Percentiles rank a stretch among this genome's conserved stretches.
phyloP scores from a whole-genome alignment of 2,329 filamentous ascomycete genomes.

The Sporothrix dimorphospora region DNA sequence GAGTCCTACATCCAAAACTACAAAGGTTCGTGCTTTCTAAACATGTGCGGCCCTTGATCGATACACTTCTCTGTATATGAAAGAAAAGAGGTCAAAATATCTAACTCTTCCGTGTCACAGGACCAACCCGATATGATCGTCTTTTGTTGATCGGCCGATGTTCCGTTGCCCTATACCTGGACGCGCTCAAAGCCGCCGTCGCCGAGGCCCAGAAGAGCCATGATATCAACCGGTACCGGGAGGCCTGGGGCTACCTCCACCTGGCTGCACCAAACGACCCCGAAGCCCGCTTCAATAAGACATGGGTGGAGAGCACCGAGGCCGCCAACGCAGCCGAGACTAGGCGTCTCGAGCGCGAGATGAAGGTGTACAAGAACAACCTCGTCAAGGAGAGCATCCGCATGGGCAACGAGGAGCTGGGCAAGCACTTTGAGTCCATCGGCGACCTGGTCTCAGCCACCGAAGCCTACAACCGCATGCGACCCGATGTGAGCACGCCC shows the following conservation, averaged over 20 bases:
- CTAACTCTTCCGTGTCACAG: constrained; percentile 48
- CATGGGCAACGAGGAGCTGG: constrained; percentile 93
- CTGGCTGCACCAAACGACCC: constrained; percentile 67
- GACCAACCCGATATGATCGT: constrained; percentile 78
- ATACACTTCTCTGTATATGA: no score
- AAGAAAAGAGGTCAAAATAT: no score
- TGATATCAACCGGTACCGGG: constrained; percentile 72
- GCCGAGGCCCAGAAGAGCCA: constrained; percentile 74
- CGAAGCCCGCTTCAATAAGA: constrained; percentile 66
- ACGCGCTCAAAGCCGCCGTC: constrained; percentile 79
- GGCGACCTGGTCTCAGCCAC: constrained; percentile 74
- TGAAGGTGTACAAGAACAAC: constrained; percentile 95
- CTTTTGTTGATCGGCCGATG: constrained; percentile 79
- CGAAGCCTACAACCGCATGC: constrained; percentile 83
- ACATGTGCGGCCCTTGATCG: not conserved
- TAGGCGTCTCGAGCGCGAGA: constrained; percentile 76
- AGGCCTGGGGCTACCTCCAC: constrained; percentile 67
- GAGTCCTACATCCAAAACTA: constrained; percentile 92
- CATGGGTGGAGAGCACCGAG: constrained; percentile 74
- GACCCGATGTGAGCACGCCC: constrained; percentile 82
- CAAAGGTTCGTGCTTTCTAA: constrained; percentile 58
- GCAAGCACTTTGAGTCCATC: constrained; percentile 76
- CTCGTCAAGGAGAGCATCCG: constrained; percentile 92
- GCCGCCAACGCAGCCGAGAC: constrained; percentile 71
- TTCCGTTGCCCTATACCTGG: constrained; percentile 74